Percentiles rank a stretch among this genome's conserved stretches.
Evolutionary conservation across 73 alveolate genomes (phyloP).

Genomic region (Paramecium bursaria): DNA sequence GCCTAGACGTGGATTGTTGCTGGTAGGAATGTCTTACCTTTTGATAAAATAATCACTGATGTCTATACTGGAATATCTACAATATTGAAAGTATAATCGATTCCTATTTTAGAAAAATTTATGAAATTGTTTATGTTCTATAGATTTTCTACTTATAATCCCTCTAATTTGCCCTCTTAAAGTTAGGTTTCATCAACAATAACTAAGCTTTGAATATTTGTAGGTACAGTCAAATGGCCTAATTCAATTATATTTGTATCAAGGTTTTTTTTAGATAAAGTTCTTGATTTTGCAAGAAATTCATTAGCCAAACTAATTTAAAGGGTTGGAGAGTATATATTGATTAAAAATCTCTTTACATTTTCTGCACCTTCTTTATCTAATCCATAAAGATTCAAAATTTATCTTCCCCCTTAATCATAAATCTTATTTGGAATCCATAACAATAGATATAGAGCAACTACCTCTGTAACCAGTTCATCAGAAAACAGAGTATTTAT

Average conservation of each 20-base stretch:
- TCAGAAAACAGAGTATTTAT: background rate
- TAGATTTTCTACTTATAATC: background rate
- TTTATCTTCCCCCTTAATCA: conserved; percentile 38
- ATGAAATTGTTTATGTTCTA: conserved; percentile 31
- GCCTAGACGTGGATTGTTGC: background rate
- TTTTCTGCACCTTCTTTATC: background rate
- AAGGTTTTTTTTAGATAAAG: conserved; percentile 12
- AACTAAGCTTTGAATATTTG: background rate
- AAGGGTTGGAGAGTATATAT: conserved; percentile 21
- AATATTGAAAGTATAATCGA: background rate
- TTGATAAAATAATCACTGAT: conserved; percentile 3
- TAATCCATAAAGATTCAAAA: background rate
- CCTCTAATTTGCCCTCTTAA: conserved; percentile 30
- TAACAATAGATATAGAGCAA: background rate
- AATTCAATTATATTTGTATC: background rate
- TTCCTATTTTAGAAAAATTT: conserved; percentile 20
- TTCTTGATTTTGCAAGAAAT: background rate
- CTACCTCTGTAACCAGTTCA: background rate
- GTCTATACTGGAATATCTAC: conserved; percentile 39
- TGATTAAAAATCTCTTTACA: background rate
- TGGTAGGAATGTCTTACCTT: conserved; percentile 14
- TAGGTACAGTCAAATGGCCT: background rate
- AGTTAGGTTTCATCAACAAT: conserved; percentile 19
- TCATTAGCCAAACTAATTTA: conserved; percentile 6
- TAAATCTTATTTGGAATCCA: background rate